These are phyloP conservation scores for Epichloe glyceriae DNA, from an alignment of 2,329 filamentous ascomycete species.

Conservation along the genomic window DNA sequence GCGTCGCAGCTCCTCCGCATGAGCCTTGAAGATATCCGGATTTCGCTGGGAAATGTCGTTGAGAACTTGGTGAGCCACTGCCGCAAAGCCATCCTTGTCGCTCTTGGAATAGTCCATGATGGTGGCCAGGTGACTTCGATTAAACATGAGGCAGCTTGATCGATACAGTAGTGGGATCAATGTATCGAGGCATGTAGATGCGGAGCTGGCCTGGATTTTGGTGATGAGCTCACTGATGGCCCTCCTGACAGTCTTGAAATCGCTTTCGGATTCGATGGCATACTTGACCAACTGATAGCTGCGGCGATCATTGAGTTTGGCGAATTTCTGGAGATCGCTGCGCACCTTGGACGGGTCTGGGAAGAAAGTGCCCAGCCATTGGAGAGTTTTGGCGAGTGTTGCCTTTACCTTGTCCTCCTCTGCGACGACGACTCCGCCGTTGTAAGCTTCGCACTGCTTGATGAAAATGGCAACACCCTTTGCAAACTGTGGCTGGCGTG, in stretches of 20 bases:
- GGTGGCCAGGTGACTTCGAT: constrained; percentile 81
- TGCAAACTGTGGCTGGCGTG: constrained; percentile 61
- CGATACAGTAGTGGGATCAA: constrained; percentile 73
- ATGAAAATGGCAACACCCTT: constrained; percentile 65
- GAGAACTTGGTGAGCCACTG: constrained; percentile 74
- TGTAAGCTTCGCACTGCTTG: constrained; percentile 75
- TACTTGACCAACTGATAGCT: constrained; percentile 83
- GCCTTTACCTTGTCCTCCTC: constrained; percentile 56
- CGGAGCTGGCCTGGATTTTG: constrained; percentile 57
- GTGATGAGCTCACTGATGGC: constrained; percentile 84
- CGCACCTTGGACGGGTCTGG: constrained; percentile 62
- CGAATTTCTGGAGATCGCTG: constrained; percentile 77
- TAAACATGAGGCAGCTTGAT: constrained; percentile 75
- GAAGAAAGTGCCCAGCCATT: constrained; percentile 60
- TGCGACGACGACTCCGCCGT: constrained; percentile 70
- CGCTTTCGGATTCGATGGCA: constrained; percentile 70
- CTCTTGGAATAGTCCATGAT: constrained; percentile 81
- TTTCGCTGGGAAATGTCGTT: constrained; percentile 85
- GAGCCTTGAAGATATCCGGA: constrained; percentile 82
- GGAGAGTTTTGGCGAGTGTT: constrained; percentile 59
- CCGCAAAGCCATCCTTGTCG: constrained; percentile 64
- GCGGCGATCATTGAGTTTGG: constrained; percentile 78
- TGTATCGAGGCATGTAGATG: constrained; percentile 60
- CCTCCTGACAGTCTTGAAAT: constrained; percentile 82
- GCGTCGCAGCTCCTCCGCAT: constrained; percentile 83